phyloP scores from a whole-genome alignment of 805 yeast species.

The Sugiyamaella smithiae region DNA sequence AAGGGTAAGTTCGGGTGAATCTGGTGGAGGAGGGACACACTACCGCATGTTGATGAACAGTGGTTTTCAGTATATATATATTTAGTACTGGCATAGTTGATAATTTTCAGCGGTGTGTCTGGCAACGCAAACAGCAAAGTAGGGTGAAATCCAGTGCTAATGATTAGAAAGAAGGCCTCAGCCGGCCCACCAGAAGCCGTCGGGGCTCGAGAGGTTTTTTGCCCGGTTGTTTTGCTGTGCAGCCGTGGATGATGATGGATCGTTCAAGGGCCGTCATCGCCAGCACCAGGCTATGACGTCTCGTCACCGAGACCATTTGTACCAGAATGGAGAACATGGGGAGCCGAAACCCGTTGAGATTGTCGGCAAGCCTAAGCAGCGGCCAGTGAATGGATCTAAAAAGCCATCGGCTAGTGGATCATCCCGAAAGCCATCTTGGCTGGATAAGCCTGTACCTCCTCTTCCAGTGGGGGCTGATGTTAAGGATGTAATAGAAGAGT shows the following conservation, averaged over 20 bases:
- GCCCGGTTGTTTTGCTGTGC: constrained; percentile 6
- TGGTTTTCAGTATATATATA: too few relatives aligned
- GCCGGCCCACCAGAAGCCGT: background rate
- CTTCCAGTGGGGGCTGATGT: constrained; percentile 8
- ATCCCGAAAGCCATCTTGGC: constrained; percentile 5
- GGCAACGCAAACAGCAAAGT: too few relatives aligned
- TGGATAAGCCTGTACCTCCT: constrained; percentile 19
- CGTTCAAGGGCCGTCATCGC: background rate
- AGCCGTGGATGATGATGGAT: background rate
- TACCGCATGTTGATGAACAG: too few relatives aligned
- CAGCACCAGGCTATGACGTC: background rate
- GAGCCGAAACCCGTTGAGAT: background rate
- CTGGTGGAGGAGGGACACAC: too few relatives aligned
- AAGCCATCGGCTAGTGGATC: background rate
- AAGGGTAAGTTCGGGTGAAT: too few relatives aligned
- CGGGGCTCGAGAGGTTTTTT: constrained; percentile 3
- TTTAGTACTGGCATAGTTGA: too few relatives aligned
- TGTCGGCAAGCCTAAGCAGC: constrained; percentile 1
- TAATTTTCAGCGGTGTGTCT: too few relatives aligned
- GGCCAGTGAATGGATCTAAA: background rate
- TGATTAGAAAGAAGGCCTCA: background rate
- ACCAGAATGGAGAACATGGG: background rate
- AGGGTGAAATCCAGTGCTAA: too few relatives aligned
- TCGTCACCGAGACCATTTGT: background rate
- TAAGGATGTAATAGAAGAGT: background rate